Evolutionary conservation across 2,329 filamentous ascomycete species (phyloP), one percentile per base, ranked within the genome.

Genomic region (Pseudogymnoascus sp.): DNA sequence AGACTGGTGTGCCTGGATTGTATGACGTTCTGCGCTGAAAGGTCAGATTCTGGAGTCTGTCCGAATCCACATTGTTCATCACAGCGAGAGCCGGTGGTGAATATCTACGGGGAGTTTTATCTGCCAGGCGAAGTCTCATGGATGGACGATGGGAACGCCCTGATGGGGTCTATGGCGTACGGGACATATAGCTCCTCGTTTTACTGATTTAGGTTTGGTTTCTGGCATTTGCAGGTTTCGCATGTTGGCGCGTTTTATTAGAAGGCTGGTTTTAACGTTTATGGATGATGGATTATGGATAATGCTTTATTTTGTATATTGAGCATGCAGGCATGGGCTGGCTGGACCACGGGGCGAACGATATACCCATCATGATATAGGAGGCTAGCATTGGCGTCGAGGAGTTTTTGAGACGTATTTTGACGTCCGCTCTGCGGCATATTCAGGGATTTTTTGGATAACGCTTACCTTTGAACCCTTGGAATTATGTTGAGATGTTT

Each of bases 281-380:
- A 57, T 57, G 47, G 10, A 53, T 53, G 47, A 50, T 28, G 44
- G 50, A 33, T 57, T 3, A 57, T 57, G 50, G 28, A 19, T 57
- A 21, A 57, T 57, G 28, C 5, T 33, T 35, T 33, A 28, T 57
- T 53, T 57, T 57, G 15, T 33, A 57, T 57, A 57, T 19, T 21
- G 50, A 17, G 10, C 50, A 33, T 57, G 26, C 26, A 33, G 50
- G 50, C 26, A 57, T 57, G 28, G 28, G 11, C 50, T 57, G 28
- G 50, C 50, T 57, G 50, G 50, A 57, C 50, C 50, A 57, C 28
- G 28, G 50, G 28, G 50, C 10, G 50, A 57, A 57, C 50, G 35
- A 13, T 28, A 57, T 57, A 57, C 50, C 50, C 28, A 57, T 57
- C 11, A 33, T 57, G 50, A 57, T 21, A 57, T 57, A 57, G 28